Evolutionary conservation across 768 basidiomycete genomes (phyloP).

Genomic region (Mycena indigotica): DNA sequence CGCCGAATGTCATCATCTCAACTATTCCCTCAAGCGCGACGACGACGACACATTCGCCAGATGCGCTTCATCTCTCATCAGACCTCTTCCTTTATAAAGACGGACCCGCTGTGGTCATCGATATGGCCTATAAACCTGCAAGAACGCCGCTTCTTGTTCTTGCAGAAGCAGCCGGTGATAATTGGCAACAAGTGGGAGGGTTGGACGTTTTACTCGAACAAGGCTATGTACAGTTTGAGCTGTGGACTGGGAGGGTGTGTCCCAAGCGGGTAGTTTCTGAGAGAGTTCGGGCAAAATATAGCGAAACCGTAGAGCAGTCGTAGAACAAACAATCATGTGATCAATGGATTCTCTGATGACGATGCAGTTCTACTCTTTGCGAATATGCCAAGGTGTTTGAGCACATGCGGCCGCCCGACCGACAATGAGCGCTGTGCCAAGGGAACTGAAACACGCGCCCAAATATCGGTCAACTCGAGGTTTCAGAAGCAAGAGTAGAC

Average conservation of each 20-base stretch:
- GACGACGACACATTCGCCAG: conserved; percentile 32
- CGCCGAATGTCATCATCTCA: conserved; percentile 79
- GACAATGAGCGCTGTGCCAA: background rate
- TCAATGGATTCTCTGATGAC: background rate
- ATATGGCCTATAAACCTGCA: conserved; percentile 93
- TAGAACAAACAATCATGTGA: too few species aligned
- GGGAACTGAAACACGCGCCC: background rate
- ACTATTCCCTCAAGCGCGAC: conserved; percentile 82
- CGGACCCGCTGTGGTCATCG: conserved; percentile 71
- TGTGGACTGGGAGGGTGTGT: conserved; percentile 74
- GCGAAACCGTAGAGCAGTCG: conserved; percentile 8
- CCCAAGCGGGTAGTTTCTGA: conserved; percentile 51
- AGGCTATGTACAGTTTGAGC: conserved; percentile 81
- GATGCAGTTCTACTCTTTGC: background rate
- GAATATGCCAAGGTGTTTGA: background rate
- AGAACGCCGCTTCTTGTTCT: conserved; percentile 78
- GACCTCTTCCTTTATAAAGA: conserved; percentile 56
- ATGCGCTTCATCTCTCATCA: conserved; percentile 53
- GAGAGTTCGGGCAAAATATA: conserved; percentile 52
- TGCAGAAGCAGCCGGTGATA: conserved; percentile 50
- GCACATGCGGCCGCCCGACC: background rate
- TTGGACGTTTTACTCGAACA: conserved; percentile 88
- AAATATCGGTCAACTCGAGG: too few species aligned
- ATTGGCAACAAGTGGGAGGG: conserved; percentile 77
- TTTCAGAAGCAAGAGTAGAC: too few species aligned